phyloP scores from a whole-genome alignment of 2,329 filamentous ascomycete genomes.

The Aspergillus ruber region DNA sequence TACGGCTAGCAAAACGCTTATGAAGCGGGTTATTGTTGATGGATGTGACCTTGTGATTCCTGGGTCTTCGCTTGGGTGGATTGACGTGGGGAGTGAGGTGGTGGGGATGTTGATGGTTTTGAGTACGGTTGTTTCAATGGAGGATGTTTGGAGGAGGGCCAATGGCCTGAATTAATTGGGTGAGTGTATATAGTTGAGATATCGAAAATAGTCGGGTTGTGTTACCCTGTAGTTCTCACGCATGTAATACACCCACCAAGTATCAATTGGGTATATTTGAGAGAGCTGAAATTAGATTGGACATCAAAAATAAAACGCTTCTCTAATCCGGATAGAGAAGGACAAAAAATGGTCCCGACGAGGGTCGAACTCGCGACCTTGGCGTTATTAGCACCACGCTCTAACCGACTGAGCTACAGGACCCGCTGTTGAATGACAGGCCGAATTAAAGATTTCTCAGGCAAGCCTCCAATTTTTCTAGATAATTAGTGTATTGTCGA shows the following conservation, averaged over 20 bases:
- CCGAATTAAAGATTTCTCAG: neutral
- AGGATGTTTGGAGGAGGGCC: neutral
- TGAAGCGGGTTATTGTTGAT: conserved; percentile 49
- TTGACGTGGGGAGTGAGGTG: conserved; percentile 43
- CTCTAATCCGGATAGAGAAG: neutral
- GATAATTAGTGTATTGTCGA: too few relatives aligned
- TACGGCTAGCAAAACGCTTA: conserved; percentile 20
- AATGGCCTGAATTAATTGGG: neutral
- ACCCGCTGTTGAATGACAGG: neutral
- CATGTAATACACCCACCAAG: too few relatives aligned
- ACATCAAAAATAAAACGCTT: too few relatives aligned
- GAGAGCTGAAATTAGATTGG: too few relatives aligned
- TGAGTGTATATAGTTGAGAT: too few relatives aligned
- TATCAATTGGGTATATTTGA: too few relatives aligned
- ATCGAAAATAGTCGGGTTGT: too few relatives aligned
- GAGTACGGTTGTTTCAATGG: conserved; percentile 50
- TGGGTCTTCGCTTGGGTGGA: conserved; percentile 55
- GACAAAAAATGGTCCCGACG: conserved; percentile 8
- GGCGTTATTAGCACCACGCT: conserved; percentile 12
- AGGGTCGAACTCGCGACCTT: conserved; percentile 12
- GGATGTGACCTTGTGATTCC: conserved; percentile 57
- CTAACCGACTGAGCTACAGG: conserved; percentile 12
- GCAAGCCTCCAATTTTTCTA: too few relatives aligned
- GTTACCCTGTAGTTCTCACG: too few relatives aligned
- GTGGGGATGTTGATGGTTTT: conserved; percentile 54